These are phyloP conservation scores for Phoenix roebelenii DNA, from an alignment of 176 grass and related monocot species.

Conservation along the genomic window DNA sequence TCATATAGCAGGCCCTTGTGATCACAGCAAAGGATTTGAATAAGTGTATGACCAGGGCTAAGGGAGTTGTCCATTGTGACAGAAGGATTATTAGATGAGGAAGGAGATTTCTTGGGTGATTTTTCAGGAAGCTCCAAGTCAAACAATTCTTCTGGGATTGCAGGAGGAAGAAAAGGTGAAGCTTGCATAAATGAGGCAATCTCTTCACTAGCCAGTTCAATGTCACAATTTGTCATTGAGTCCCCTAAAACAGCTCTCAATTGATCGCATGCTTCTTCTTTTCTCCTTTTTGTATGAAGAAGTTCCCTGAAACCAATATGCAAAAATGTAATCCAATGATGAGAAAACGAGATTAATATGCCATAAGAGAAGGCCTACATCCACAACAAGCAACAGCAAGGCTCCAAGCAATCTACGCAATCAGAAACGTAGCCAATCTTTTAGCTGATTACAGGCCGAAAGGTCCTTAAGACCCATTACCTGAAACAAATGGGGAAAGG, in stretches of 20 bases:
- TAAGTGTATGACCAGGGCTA: slow-evolving; percentile 9
- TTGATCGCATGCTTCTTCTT: slow-evolving; percentile 2
- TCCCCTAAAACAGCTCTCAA: slow-evolving; percentile 16
- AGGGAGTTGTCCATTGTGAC: slow-evolving; percentile 13
- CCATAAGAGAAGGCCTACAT: no score
- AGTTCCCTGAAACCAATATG: neutral
- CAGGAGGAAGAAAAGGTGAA: slow-evolving; percentile 8
- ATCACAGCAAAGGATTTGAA: slow-evolving; percentile 8
- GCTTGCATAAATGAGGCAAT: slow-evolving; percentile 2
- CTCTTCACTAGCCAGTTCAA: slow-evolving; percentile 7
- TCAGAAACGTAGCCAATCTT: no score
- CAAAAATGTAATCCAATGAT: neutral
- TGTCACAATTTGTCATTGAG: slow-evolving; percentile 1
- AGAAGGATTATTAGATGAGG: neutral
- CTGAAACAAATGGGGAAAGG: no score
- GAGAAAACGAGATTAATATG: neutral
- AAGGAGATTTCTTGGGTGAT: neutral
- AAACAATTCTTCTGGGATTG: slow-evolving; percentile 10
- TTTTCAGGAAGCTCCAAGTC: neutral
- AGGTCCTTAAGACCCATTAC: no score
- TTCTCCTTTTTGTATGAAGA: slow-evolving; percentile 11
- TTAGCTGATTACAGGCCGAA: no score
- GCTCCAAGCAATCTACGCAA: no score
- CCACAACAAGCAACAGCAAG: no score
- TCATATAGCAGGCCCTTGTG: slow-evolving; percentile 17